Conservation (phyloP, 148 eudicot species). For the Fallopia convolvulus region DNA sequence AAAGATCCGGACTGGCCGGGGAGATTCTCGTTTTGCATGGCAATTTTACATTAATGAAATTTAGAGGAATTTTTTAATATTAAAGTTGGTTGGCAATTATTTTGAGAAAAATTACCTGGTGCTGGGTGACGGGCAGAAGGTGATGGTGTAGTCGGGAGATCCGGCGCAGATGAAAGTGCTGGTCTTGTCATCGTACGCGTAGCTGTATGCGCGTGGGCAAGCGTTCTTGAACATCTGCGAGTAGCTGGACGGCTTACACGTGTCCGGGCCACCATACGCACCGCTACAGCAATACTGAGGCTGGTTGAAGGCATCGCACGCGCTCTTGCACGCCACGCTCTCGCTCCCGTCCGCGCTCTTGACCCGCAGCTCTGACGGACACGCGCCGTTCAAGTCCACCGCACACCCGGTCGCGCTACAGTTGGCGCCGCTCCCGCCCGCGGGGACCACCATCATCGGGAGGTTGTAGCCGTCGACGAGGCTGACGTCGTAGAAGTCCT, state of each 20-base stretch:
- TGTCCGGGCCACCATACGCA: conserved; percentile 43
- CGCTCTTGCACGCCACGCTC: conserved; percentile 51
- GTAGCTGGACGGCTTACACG: conserved; percentile 72
- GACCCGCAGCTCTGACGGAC: conserved; percentile 45
- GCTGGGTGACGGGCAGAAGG: conserved; percentile 62
- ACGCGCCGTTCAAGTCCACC: conserved; percentile 36
- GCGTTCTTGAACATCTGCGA: conserved; percentile 55
- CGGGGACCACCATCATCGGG: conserved; percentile 56
- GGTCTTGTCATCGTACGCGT: conserved; percentile 71
- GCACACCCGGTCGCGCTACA: conserved; percentile 52
- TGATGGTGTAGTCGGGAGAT: conserved; percentile 46
- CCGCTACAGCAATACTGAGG: conserved; percentile 56
- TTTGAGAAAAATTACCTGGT: conserved; percentile 37
- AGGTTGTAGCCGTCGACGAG: conserved; percentile 79
- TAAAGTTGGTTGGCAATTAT: too few relatives aligned
- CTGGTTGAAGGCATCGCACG: conserved; percentile 45
- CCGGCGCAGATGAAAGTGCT: conserved; percentile 78
- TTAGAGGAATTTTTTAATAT: too few relatives aligned
- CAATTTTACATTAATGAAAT: too few relatives aligned
- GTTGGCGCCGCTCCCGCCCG: conserved; percentile 45
- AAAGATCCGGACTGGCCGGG: too few relatives aligned
- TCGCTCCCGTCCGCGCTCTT: conserved; percentile 6
- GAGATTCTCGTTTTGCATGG: too few relatives aligned
- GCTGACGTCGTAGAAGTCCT: conserved; percentile 71
- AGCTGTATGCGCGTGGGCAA: conserved; percentile 75